These are phyloP conservation scores for Pyrus hybrid DNA, from an alignment of 331 rosid genomes.

Conservation along the genomic window DNA sequence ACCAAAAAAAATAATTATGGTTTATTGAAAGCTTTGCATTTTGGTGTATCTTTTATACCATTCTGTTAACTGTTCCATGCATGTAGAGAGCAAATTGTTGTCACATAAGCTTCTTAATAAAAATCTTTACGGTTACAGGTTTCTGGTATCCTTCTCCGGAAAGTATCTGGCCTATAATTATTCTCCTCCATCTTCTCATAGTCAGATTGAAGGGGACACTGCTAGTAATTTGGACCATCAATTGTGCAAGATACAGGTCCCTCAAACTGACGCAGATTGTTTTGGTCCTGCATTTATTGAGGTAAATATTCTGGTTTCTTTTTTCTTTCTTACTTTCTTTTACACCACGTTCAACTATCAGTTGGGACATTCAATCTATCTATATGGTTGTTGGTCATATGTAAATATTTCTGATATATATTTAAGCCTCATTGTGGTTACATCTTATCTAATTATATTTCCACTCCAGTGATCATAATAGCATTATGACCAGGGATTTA, in stretches of 20 bases:
- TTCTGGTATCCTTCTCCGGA: slow-evolving; percentile 83
- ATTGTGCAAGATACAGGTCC: slow-evolving; percentile 61
- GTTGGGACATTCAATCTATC: not conserved
- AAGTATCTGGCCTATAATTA: slow-evolving; percentile 57
- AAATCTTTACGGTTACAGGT: slow-evolving; percentile 51
- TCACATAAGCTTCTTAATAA: slow-evolving; percentile 5
- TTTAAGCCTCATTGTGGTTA: not conserved
- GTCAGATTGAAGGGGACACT: slow-evolving; percentile 32
- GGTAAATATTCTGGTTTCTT: slow-evolving; percentile 33
- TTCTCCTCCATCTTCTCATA: slow-evolving; percentile 39
- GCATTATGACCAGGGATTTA: not conserved
- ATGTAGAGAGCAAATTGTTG: not conserved
- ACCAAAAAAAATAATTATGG: not conserved
- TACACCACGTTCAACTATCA: not conserved
- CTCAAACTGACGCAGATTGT: slow-evolving; percentile 49
- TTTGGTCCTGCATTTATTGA: slow-evolving; percentile 95
- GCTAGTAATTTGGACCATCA: slow-evolving; percentile 50
- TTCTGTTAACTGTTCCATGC: slow-evolving; percentile 11
- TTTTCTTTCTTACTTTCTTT: slow-evolving; percentile 1
- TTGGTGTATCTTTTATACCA: not conserved
- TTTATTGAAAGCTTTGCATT: not conserved
- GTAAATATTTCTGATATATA: not conserved
- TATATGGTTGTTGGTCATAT: not conserved
- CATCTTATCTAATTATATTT: not conserved
- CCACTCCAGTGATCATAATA: not conserved